A percentile compares a stretch with the other conserved stretches of the same genome.
Conservation (phyloP, 1,284 basidiomycete species). For the Tilletia caries region DNA sequence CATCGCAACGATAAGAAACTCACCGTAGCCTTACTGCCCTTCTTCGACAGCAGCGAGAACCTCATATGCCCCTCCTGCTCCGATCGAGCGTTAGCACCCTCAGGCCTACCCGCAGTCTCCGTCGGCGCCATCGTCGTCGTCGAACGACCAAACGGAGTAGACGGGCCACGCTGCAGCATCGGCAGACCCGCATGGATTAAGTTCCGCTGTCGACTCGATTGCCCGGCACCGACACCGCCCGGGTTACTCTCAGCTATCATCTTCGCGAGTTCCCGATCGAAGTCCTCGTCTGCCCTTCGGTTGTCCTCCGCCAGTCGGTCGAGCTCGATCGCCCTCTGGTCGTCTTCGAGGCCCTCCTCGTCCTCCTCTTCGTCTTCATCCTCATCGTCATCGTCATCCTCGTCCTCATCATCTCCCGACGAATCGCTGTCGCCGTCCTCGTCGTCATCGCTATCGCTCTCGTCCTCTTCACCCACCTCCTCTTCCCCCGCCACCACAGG, state of each 20-base stretch:
- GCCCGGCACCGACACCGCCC: constrained; percentile 56
- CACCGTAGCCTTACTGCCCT: constrained; percentile 87
- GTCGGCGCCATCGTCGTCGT: constrained; percentile 59
- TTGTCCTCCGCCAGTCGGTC: constrained; percentile 55
- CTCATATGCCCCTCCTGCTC: constrained; percentile 65
- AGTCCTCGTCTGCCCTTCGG: constrained; percentile 85
- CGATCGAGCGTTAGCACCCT: constrained; percentile 45
- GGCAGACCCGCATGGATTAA: constrained; percentile 25
- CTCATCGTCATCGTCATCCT: constrained; percentile 20
- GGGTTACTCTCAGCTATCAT: constrained; percentile 68
- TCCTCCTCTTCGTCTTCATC: constrained; percentile 24
- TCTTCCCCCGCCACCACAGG: background rate
- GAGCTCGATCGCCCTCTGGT: constrained; percentile 59
- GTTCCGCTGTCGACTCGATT: constrained; percentile 15
- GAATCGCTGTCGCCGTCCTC: constrained; percentile 50
- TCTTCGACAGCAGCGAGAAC: constrained; percentile 89
- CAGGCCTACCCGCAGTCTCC: constrained; percentile 20
- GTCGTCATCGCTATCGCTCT: constrained; percentile 28
- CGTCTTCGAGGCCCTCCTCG: constrained; percentile 52
- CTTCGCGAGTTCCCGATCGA: constrained; percentile 90
- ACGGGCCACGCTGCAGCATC: constrained; percentile 49
- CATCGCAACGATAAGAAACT: constrained; percentile 24
- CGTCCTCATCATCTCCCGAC: constrained; percentile 58
- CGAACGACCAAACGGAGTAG: constrained; percentile 57
- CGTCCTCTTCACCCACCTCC: constrained; percentile 21